A percentile compares a stretch with the other conserved stretches of the same genome.
These are phyloP conservation scores for Neurospora sp. DNA, from an alignment of 495 filamentous ascomycete species.

Conservation along the genomic window DNA sequence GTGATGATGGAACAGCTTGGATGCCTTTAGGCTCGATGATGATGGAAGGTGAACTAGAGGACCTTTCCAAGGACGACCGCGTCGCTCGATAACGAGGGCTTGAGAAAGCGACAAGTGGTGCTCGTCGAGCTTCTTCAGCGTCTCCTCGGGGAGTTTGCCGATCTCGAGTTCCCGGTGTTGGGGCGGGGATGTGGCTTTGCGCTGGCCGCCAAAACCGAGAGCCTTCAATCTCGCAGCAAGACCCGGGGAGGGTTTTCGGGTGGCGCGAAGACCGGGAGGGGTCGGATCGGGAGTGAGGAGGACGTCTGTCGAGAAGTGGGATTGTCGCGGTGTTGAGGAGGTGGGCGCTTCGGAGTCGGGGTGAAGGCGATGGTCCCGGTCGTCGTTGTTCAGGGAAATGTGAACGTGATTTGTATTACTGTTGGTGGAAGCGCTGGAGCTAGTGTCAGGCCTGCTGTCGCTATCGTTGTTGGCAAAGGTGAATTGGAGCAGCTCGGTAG, in stretches of 20 bases:
- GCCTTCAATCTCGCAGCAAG: conserved; percentile 69
- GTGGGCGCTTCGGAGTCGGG: not conserved
- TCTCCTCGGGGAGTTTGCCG: conserved; percentile 65
- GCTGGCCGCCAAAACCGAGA: conserved; percentile 46
- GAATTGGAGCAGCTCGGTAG: conserved; percentile 29
- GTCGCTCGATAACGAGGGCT: conserved; percentile 42
- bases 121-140: conserved; percentile 57
- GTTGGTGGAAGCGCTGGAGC: conserved; percentile 6
- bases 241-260: conserved; percentile 57
- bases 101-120: conserved; percentile 48
- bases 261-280: conserved; percentile 21
- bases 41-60: conserved; percentile 32
- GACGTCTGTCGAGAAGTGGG: conserved; percentile 5
- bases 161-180: conserved; percentile 36
- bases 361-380: not conserved
- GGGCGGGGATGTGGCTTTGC: conserved; percentile 31
- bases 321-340: not conserved
- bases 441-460: conserved; percentile 1
- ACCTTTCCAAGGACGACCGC: conserved; percentile 56
- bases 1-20: conserved; percentile 15
- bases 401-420: conserved; percentile 1
- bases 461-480: conserved; percentile 15
- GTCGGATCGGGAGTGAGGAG: conserved; percentile 11
- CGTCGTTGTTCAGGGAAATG: not conserved
- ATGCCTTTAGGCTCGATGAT: conserved; percentile 22